Percentiles rank a stretch among this genome's conserved stretches.
phyloP scores from a whole-genome alignment of 169 alveolate species.

The Eimeria acervulina region DNA sequence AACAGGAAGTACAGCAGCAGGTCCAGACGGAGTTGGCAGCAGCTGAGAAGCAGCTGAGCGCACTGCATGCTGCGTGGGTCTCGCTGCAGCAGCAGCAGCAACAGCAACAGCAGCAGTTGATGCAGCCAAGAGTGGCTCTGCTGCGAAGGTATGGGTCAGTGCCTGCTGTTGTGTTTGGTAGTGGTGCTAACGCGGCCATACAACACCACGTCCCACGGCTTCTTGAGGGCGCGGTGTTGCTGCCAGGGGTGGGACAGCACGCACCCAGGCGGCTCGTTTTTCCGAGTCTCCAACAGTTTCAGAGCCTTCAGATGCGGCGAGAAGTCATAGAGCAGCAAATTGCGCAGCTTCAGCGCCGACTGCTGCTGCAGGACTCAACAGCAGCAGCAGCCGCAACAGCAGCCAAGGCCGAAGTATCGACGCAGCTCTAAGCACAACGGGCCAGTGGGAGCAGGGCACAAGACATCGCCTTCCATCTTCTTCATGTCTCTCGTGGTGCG shows the following conservation, averaged over 20 bases:
- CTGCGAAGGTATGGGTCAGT: background rate
- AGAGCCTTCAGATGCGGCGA: background rate
- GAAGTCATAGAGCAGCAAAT: constrained; percentile 4
- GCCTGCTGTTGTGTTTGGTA: constrained; percentile 2
- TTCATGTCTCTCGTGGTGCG: background rate
- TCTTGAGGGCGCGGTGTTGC: background rate
- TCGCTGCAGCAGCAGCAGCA: constrained; percentile 26
- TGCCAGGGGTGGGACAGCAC: background rate
- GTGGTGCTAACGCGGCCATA: background rate
- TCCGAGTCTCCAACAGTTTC: background rate
- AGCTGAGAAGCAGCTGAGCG: background rate
- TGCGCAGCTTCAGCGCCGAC: background rate
- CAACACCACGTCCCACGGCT: background rate
- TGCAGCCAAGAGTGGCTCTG: constrained; percentile 11
- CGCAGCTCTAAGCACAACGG: background rate
- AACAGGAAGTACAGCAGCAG: constrained; percentile 2
- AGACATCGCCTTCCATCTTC: background rate
- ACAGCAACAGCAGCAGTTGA: constrained; percentile 31
- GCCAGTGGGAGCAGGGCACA: background rate
- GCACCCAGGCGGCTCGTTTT: background rate
- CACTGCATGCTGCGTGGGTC: background rate
- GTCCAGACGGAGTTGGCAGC: background rate
- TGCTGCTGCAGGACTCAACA: background rate
- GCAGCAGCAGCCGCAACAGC: background rate
- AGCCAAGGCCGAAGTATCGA: background rate